Evolutionary conservation across 2,329 filamentous ascomycete species (phyloP).

Genomic region (Botrytis porri): DNA sequence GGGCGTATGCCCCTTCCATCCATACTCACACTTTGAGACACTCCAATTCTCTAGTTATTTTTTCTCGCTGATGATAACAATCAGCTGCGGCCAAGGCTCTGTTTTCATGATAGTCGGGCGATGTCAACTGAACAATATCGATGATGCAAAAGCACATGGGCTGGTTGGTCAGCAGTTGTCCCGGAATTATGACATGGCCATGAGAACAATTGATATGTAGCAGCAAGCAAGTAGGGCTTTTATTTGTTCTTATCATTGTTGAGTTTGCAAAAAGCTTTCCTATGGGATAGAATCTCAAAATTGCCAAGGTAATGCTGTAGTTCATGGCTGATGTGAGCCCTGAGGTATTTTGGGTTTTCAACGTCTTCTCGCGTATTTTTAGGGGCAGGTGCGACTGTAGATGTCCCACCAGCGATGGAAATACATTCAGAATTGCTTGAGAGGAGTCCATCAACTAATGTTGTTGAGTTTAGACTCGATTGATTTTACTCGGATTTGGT

Average conservation of each 20-base stretch:
- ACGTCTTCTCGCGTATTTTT: background rate
- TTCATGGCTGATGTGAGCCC: background rate
- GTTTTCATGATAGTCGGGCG: background rate
- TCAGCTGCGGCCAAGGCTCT: background rate
- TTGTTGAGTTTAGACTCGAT: background rate
- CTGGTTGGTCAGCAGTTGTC: background rate
- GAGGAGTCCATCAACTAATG: background rate
- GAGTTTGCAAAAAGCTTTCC: background rate
- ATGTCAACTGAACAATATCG: background rate
- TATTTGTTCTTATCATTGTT: background rate
- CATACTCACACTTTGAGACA: background rate
- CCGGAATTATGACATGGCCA: background rate
- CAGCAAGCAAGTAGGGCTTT: background rate
- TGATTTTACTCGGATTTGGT: background rate
- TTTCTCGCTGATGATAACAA: background rate
- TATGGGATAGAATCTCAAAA: background rate
- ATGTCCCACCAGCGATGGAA: background rate
- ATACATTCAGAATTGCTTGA: background rate
- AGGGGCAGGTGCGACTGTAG: background rate
- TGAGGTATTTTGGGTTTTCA: background rate
- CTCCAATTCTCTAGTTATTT: background rate
- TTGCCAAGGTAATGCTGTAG: background rate
- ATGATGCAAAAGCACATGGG: background rate
- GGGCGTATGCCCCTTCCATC: background rate
- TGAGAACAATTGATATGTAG: background rate